Evolutionary conservation across 208 protist genomes (phyloP).

Genomic region (Trypanosoma cruzi): DNA sequence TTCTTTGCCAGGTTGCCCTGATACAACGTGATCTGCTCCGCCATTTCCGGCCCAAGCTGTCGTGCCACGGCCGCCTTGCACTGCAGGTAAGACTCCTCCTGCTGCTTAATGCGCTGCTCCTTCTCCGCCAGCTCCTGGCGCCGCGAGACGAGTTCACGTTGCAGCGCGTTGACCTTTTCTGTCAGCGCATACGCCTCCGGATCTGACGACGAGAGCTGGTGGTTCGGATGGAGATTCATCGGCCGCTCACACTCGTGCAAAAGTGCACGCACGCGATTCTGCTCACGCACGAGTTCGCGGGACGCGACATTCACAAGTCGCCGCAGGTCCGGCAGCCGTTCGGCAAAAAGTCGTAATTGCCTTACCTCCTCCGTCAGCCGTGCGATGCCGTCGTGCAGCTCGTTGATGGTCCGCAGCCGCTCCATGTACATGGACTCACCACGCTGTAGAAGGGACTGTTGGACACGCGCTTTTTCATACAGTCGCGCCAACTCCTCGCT

Average conservation of each 20-base stretch:
- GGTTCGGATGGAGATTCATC: slow-evolving; percentile 97
- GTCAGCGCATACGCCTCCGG: slow-evolving; percentile 94
- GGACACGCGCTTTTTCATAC: slow-evolving; percentile 97
- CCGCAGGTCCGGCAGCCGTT: slow-evolving; percentile 61
- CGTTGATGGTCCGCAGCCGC: slow-evolving; percentile 53
- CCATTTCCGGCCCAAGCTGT: slow-evolving; percentile 96
- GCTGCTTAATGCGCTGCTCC: slow-evolving; percentile 88
- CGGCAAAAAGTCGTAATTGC: slow-evolving; percentile 49
- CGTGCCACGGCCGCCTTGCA: slow-evolving; percentile 93
- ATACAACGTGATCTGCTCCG: slow-evolving; percentile 95
- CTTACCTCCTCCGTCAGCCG: slow-evolving; percentile 53
- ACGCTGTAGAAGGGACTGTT: slow-evolving; percentile 93
- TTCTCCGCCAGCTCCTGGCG: slow-evolving; percentile 94
- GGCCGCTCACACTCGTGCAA: slow-evolving; percentile 95
- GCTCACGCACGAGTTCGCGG: slow-evolving; percentile 68
- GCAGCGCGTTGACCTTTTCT: slow-evolving; percentile 94
- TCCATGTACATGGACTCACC: slow-evolving; percentile 95
- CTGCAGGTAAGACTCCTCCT: slow-evolving; percentile 94
- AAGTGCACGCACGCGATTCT: slow-evolving; percentile 89
- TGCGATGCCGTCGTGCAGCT: slow-evolving; percentile 63
- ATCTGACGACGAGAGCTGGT: slow-evolving; percentile 95
- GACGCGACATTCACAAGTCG: slow-evolving; percentile 66
- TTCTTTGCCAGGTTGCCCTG: slow-evolving; percentile 94
- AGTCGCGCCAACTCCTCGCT: slow-evolving; percentile 95
- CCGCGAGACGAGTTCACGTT: slow-evolving; percentile 96